Percentiles rank a stretch among this genome's conserved stretches.
phyloP scores from a whole-genome alignment of 768 basidiomycete species.

The Pholiota microspora region DNA sequence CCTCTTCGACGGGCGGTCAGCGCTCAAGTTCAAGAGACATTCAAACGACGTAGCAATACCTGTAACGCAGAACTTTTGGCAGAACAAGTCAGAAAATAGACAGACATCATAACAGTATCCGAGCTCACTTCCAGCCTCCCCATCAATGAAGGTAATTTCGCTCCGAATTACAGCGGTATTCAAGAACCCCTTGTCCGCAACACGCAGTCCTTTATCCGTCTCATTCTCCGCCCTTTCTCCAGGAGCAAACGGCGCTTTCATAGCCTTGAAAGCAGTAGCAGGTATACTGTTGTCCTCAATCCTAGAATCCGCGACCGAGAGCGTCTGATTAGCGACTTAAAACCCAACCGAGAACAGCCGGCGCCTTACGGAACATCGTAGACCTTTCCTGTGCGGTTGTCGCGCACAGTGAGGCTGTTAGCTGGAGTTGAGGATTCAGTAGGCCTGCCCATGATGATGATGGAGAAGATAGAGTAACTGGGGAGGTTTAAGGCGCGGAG shows the following conservation, averaged over 20 bases:
- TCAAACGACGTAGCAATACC: conserved; percentile 34
- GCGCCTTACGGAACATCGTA: conserved; percentile 66
- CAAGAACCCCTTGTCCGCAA: conserved; percentile 77
- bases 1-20: conserved; percentile 49
- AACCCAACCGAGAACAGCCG: background rate
- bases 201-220: conserved; percentile 76
- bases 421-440: conserved; percentile 14
- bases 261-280: conserved; percentile 79
- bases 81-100: background rate
- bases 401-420: conserved; percentile 62
- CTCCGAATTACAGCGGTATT: conserved; percentile 82
- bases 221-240: conserved; percentile 80
- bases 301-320: conserved; percentile 33
- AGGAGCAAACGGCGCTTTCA: conserved; percentile 54
- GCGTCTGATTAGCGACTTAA: conserved; percentile 3
- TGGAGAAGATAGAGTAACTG: conserved; percentile 1
- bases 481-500: conserved; percentile 1
- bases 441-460: conserved; percentile 27
- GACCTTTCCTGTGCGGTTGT: conserved; percentile 83
- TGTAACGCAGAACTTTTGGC: conserved; percentile 62
- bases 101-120: background rate
- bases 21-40: background rate
- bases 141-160: conserved; percentile 88
- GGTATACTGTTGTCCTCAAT: conserved; percentile 78
- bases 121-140: conserved; percentile 69